phyloP scores from a whole-genome alignment of 2,329 filamentous ascomycete species.

The Orbilia quercus region DNA sequence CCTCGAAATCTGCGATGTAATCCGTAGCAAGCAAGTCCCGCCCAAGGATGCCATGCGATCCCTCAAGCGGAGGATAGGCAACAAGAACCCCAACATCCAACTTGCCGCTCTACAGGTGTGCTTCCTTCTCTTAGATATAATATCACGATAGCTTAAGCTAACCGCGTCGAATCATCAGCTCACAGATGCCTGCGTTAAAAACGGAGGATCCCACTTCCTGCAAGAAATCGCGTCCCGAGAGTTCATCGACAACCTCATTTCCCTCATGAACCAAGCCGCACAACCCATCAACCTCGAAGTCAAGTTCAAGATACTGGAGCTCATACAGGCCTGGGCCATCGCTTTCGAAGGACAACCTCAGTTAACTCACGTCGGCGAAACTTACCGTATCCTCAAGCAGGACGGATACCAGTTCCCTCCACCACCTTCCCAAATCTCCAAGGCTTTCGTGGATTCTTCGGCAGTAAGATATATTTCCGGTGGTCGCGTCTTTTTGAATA shows the following conservation, averaged over 20 bases:
- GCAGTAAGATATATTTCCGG: slow-evolving; percentile 72
- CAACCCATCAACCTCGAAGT: slow-evolving; percentile 83
- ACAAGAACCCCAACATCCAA: slow-evolving; percentile 98
- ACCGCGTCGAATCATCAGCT: too few relatives aligned
- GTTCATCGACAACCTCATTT: slow-evolving; percentile 97
- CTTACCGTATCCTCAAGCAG: slow-evolving; percentile 81
- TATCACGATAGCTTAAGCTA: too few relatives aligned
- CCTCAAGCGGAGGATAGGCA: slow-evolving; percentile 90
- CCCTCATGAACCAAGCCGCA: slow-evolving; percentile 84
- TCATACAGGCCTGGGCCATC: slow-evolving; percentile 92
- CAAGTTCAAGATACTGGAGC: slow-evolving; percentile 86
- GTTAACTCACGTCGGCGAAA: slow-evolving; percentile 85
- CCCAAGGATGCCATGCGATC: slow-evolving; percentile 98
- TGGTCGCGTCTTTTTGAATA: too few relatives aligned
- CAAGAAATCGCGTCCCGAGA: slow-evolving; percentile 94
- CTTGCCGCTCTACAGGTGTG: slow-evolving; percentile 89
- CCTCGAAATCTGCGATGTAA: slow-evolving; percentile 96
- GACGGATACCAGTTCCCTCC: slow-evolving; percentile 93
- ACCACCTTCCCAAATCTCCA: slow-evolving; percentile 79
- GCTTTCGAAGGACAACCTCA: slow-evolving; percentile 87
- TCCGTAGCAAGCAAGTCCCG: slow-evolving; percentile 95
- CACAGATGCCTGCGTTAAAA: slow-evolving; percentile 98
- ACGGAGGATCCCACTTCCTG: slow-evolving; percentile 94
- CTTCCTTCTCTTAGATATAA: neutral
- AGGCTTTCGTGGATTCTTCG: slow-evolving; percentile 96